A percentile compares a stretch with the other conserved stretches of the same genome.
These are phyloP conservation scores for Tubosaeta sp. DNA, from an alignment of 768 basidiomycete genomes.

Conservation along the genomic window DNA sequence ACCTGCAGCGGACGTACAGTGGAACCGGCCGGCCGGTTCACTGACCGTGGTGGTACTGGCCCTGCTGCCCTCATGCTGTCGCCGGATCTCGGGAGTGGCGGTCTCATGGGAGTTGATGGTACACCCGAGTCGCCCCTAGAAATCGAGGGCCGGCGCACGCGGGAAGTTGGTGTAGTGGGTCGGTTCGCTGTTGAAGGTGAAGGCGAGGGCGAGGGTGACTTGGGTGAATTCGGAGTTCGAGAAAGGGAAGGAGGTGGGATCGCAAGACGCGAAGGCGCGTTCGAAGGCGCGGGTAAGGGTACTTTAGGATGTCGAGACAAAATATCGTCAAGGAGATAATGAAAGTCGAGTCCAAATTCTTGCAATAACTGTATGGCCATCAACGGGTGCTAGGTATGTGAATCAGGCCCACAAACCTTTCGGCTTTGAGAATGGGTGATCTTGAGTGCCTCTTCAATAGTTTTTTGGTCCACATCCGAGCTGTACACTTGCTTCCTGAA, in stretches of 20 bases:
- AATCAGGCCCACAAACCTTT: conserved; percentile 49
- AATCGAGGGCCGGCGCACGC: conserved; percentile 24
- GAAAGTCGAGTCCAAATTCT: conserved; percentile 93
- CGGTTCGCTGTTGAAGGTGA: conserved; percentile 14
- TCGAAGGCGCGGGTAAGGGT: conserved; percentile 10
- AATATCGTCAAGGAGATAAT: conserved; percentile 80
- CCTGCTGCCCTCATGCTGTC: conserved; percentile 37
- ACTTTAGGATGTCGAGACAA: conserved; percentile 50
- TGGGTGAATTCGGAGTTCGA: conserved; percentile 11
- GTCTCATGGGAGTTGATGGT: conserved; percentile 9
- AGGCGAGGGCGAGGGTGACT: conserved; percentile 12
- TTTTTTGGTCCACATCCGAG: conserved; percentile 64
- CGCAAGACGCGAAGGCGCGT: conserved; percentile 28
- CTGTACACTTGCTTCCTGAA: conserved; percentile 92
- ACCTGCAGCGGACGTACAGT: conserved; percentile 44
- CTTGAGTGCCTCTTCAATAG: conserved; percentile 72
- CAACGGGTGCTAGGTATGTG: background rate
- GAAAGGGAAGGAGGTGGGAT: conserved; percentile 16
- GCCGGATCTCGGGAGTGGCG: conserved; percentile 28
- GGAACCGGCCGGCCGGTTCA: conserved; percentile 57
- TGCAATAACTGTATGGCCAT: conserved; percentile 59
- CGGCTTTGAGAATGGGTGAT: conserved; percentile 79
- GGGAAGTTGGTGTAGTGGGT: conserved; percentile 27
- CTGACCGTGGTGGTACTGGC: conserved; percentile 63
- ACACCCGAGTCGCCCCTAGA: conserved; percentile 25